Evolutionary conservation across 2,329 filamentous ascomycete species (phyloP).

Genomic region (Dryadomyces sulphureus): DNA sequence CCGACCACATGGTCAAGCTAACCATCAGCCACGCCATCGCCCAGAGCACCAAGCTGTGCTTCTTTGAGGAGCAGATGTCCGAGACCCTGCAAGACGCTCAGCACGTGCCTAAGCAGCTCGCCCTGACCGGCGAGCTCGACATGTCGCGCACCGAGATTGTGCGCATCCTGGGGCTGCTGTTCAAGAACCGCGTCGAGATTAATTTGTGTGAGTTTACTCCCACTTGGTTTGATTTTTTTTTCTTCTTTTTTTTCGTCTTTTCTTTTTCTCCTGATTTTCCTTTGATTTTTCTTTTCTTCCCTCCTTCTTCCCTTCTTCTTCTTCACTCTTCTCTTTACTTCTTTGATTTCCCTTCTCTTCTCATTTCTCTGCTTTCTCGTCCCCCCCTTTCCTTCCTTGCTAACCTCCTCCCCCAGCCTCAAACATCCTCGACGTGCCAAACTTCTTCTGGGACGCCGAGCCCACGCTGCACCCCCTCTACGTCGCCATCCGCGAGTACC

Average conservation of each 20-base stretch:
- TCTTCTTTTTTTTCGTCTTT: no score
- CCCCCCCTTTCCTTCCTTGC: no score
- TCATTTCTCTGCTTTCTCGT: no score
- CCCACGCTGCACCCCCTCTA: conserved; percentile 91
- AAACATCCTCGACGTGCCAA: conserved; percentile 89
- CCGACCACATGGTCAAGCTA: conserved; percentile 97
- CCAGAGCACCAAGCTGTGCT: conserved; percentile 89
- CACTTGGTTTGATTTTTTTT: no score
- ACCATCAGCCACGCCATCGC: conserved; percentile 96
- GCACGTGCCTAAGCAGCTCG: conserved; percentile 77
- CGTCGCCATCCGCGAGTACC: conserved; percentile 85
- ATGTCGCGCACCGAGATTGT: conserved; percentile 90
- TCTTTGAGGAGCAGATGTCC: conserved; percentile 93
- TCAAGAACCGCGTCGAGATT: conserved; percentile 89
- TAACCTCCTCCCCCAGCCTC: conserved; percentile 42
- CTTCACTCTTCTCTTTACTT: no score
- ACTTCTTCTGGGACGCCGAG: conserved; percentile 98
- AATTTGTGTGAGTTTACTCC: conserved; percentile 93
- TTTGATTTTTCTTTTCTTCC: no score
- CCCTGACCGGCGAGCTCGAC: conserved; percentile 76
- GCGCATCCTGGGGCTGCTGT: conserved; percentile 76
- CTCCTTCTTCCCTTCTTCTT: no score
- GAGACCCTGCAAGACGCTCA: conserved; percentile 88
- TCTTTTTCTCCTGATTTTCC: no score
- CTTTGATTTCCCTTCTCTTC: no score